Conservation (phyloP, 1,284 basidiomycete species). For the Cutaneotrichosporon sp. region DNA sequence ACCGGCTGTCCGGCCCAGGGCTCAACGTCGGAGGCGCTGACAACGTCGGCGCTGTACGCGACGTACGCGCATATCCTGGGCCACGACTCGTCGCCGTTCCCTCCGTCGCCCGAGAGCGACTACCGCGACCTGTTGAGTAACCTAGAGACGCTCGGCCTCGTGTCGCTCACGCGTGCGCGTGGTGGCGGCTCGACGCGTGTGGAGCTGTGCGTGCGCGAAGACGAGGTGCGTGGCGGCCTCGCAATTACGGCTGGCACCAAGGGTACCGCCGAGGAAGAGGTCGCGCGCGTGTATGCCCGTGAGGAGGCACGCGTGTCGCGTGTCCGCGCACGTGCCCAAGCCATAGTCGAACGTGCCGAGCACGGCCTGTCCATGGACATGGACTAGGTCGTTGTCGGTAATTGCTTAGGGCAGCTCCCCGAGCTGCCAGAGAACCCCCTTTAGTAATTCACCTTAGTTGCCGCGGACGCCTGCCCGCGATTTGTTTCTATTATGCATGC, state of each 20-base stretch:
- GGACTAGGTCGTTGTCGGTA: neutral
- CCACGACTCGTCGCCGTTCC: slow-evolving; percentile 36
- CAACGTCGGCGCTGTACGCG: slow-evolving; percentile 32
- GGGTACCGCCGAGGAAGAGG: slow-evolving; percentile 36
- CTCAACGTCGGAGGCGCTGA: slow-evolving; percentile 15
- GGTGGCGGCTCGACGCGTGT: slow-evolving; percentile 17
- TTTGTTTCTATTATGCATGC: neutral
- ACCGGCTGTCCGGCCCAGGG: slow-evolving; percentile 27
- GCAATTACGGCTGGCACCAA: slow-evolving; percentile 17
- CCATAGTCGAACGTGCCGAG: slow-evolving; percentile 11
- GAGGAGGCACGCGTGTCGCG: slow-evolving; percentile 26
- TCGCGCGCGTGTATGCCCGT: slow-evolving; percentile 29
- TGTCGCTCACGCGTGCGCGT: slow-evolving; percentile 22
- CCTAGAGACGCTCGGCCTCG: slow-evolving; percentile 43
- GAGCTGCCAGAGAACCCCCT: too few relatives aligned
- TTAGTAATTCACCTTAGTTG: too few relatives aligned
- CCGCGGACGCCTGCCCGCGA: neutral
- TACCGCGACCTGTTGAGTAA: slow-evolving; percentile 46
- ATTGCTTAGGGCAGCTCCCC: too few relatives aligned
- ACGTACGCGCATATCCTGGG: slow-evolving; percentile 41
- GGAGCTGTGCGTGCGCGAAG: slow-evolving; percentile 36
- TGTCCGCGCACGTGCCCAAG: slow-evolving; percentile 9
- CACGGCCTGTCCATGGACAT: slow-evolving; percentile 5
- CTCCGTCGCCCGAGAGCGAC: slow-evolving; percentile 44
- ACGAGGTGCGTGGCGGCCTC: slow-evolving; percentile 34